Percentiles rank a stretch among this genome's conserved stretches.
Evolutionary conservation across 2,329 filamentous ascomycete genomes (phyloP).

Genomic region (Penicillium sclerotigenum): DNA sequence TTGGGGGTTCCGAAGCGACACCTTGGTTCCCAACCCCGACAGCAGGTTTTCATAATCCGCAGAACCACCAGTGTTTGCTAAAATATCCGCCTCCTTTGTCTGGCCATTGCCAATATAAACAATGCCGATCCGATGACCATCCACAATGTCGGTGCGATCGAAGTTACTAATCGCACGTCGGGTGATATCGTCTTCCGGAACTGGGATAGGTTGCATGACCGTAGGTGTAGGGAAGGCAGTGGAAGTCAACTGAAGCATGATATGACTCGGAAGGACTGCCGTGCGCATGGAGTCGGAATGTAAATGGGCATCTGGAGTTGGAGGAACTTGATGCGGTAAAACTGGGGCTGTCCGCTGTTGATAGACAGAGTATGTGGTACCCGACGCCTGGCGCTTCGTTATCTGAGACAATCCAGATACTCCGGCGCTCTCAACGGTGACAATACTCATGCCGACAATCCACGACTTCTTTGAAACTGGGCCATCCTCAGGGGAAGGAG

Average conservation of each 20-base stretch:
- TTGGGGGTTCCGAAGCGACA: conserved; percentile 73
- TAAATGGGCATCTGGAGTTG: conserved; percentile 39
- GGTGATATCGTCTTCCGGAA: conserved; percentile 70
- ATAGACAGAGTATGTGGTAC: conserved; percentile 49
- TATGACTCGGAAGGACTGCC: conserved; percentile 47
- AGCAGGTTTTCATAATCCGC: conserved; percentile 85
- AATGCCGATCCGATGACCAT: conserved; percentile 92
- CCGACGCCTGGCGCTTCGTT: conserved; percentile 51
- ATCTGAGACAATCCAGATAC: conserved; percentile 49
- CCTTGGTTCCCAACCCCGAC: conserved; percentile 74
- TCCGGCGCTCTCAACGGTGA: conserved; percentile 50
- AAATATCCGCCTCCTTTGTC: conserved; percentile 74
- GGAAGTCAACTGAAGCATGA: conserved; percentile 45
- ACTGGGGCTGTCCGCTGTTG: conserved; percentile 47
- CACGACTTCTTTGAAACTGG: conserved; percentile 48
- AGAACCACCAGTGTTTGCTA: conserved; percentile 82
- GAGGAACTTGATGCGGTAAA: conserved; percentile 45
- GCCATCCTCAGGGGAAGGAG: conserved; percentile 42
- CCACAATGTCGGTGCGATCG: conserved; percentile 83
- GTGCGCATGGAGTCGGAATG: conserved; percentile 39
- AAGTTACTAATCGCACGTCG: conserved; percentile 75
- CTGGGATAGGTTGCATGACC: conserved; percentile 66
- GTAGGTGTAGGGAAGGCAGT: conserved; percentile 45
- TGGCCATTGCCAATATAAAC: conserved; percentile 90
- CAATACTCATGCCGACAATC: conserved; percentile 52